phyloP scores from a whole-genome alignment of 305 asterid species.

The Ruellia speciosa region DNA sequence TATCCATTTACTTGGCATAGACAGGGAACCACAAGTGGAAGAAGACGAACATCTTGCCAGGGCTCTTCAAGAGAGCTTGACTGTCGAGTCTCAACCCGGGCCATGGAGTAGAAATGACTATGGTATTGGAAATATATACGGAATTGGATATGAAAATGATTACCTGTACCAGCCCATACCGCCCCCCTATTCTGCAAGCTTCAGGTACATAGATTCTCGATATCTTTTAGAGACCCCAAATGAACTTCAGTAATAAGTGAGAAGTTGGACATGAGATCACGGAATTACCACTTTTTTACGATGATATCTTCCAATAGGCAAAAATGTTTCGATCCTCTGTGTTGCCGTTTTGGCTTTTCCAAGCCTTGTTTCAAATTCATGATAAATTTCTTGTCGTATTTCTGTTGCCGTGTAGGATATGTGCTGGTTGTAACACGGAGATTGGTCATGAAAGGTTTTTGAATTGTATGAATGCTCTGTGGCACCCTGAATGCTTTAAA shows the following conservation, averaged over 20 bases:
- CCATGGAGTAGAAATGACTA: constrained; percentile 33
- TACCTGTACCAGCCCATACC: constrained; percentile 37
- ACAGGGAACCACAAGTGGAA: constrained; percentile 41
- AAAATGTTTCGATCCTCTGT: too few relatives aligned
- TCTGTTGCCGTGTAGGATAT: constrained; percentile 40
- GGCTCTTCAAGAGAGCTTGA: constrained; percentile 82
- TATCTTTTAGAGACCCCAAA: too few relatives aligned
- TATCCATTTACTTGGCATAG: constrained; percentile 19
- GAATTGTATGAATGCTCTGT: constrained; percentile 84
- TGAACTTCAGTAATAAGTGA: too few relatives aligned
- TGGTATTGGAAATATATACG: constrained; percentile 21
- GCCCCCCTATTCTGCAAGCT: constrained; percentile 33
- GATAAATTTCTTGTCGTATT: too few relatives aligned
- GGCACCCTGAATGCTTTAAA: constrained; percentile 58
- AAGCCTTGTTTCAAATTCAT: too few relatives aligned
- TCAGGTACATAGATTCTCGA: constrained; percentile 26
- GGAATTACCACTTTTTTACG: too few relatives aligned
- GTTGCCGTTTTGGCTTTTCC: too few relatives aligned
- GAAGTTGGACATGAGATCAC: too few relatives aligned
- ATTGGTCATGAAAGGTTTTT: constrained; percentile 85
- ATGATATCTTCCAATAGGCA: too few relatives aligned
- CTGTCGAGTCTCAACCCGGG: constrained; percentile 48
- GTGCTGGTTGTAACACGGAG: constrained; percentile 90
- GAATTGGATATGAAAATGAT: constrained; percentile 26
- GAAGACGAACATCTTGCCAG: constrained; percentile 84